Base-by-base conservation (phyloP, 2,329 filamentous ascomycete species). In the Tolypocladium amazonense region DNA sequence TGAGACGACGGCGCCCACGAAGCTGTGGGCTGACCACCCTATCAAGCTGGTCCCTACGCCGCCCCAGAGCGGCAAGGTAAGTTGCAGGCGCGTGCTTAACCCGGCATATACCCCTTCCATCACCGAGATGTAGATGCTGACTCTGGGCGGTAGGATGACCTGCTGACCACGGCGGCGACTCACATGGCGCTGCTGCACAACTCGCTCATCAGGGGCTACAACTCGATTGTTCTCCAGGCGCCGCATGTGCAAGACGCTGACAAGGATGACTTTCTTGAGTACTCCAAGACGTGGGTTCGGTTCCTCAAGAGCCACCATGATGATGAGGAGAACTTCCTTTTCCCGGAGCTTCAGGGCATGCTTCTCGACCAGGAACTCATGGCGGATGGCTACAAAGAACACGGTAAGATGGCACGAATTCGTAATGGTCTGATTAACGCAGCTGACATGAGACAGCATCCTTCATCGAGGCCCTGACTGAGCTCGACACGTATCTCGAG, bases 101-200 rank as follows among this genome's bases (percentile, higher is more conserved):
- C 50, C 8, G 9, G 50, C 20, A 35, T 1, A 18, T 20, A 14
- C 30, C 30, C 20, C 9, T 35, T 35, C 18, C 33, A n/a, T 56
- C n/a, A 52, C 15, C 1, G 38, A 18, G 27, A 12, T 18, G 43
- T 37, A 20, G 11, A 25, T 33, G 52, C 45, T 25, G n/a, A 56
- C 52, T 4, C 14, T 33, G 23, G 9, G n/a, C 37, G 18, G 27
- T 62, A 82, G 79, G 79, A 79, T 43, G 82, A 86, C 65, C 75
- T 84, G 63, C 86, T 85, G 70, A 83, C 81, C 1, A 77, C 76
- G 0, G 81, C 81, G 27, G 82, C 84, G 0, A 83, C 82, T 20
- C 81, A 87, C 70, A 87, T 86, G 83, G 76, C 78, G 3, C 70
- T 86, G 57, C 73, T 85, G 56, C 83, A 87, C 75, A 87, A 87